Base-by-base conservation (phyloP, 306 rosid species). In the Astragalus membranaceus region DNA sequence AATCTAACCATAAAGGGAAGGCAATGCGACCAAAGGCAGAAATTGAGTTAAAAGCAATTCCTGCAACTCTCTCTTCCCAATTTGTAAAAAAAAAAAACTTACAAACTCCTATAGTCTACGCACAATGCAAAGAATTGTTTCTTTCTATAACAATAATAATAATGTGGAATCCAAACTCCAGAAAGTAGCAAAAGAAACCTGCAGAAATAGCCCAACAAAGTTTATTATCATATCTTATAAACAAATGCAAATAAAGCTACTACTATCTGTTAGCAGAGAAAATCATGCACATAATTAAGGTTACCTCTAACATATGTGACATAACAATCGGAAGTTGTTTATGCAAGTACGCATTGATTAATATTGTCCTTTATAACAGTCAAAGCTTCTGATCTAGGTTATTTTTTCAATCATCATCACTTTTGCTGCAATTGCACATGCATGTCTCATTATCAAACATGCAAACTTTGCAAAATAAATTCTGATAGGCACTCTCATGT, bases 51-150 rank as follows among this genome's bases (percentile, higher is more conserved):
- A 76, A 75, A 43, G 70, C 75, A 53, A 67, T 50, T 66, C 64
- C 83, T 46, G 73, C 80, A 57, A 75, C 70, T 76, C 78, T 77
- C 70, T 77, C 85, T 70, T 69, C 86, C 78, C 76, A 23, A 36
- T 6, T 69, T 78, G 44, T 43, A 36, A 67, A 58, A 26, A 10
- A 36, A 67, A 58, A 26, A 10, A 73, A 78, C 44, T 63, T 23
- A 35, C 43, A 14, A 33, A 39, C 14, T 48, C 64, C 11, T 36
- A 51, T 5, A 10, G 66, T 47, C 71, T 52, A 69, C 20, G 53
- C 42, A 59, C 23, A 58, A 53, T 69, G 59, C 55, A 37, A 67
- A 50, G 12, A 42, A 79, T 69, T 3, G 56, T 60, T 26, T 69
- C 13, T 35, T 47, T 64, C 68, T 60, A 47, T n/a, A 49, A 47